A percentile compares a stretch with the other conserved stretches of the same genome.
Conservation (phyloP, 306 rosid species). For the Sindora glabra region DNA sequence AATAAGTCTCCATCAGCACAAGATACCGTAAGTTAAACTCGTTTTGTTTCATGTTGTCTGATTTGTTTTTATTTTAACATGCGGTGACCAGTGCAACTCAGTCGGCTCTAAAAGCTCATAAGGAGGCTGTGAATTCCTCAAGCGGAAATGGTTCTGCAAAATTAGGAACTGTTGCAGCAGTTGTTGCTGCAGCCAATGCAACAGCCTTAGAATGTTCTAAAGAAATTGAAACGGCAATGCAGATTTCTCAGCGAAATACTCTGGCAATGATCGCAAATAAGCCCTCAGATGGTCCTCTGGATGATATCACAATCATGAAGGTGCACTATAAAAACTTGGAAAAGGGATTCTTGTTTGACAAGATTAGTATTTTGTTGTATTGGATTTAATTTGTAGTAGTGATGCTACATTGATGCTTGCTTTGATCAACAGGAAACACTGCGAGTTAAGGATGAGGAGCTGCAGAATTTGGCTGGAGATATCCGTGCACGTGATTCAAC, state of each 20-base stretch:
- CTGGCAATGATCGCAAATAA: slow-evolving; percentile 72
- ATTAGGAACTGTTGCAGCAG: slow-evolving; percentile 94
- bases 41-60: slow-evolving; percentile 17
- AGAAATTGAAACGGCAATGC: slow-evolving; percentile 98
- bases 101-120: slow-evolving; percentile 94
- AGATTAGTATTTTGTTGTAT: slow-evolving; percentile 6
- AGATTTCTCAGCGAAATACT: slow-evolving; percentile 85
- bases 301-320: slow-evolving; percentile 92
- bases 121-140: slow-evolving; percentile 93
- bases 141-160: slow-evolving; percentile 90
- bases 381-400: slow-evolving; percentile 12
- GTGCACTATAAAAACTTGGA: too few species aligned
- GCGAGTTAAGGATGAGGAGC: slow-evolving; percentile 91
- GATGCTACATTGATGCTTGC: too few species aligned
- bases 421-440: slow-evolving; percentile 75
- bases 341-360: background rate
- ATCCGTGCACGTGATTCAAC: slow-evolving; percentile 93
- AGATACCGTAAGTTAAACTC: too few species aligned
- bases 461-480: slow-evolving; percentile 85
- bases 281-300: slow-evolving; percentile 83
- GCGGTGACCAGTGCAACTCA: slow-evolving; percentile 68
- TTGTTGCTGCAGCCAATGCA: slow-evolving; percentile 96
- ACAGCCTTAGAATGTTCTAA: slow-evolving; percentile 86
- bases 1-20: too few species aligned
- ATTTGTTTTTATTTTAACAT: background rate